These are phyloP conservation scores for Acacia pycnantha DNA, from an alignment of 331 rosid genomes.

Conservation along the genomic window DNA sequence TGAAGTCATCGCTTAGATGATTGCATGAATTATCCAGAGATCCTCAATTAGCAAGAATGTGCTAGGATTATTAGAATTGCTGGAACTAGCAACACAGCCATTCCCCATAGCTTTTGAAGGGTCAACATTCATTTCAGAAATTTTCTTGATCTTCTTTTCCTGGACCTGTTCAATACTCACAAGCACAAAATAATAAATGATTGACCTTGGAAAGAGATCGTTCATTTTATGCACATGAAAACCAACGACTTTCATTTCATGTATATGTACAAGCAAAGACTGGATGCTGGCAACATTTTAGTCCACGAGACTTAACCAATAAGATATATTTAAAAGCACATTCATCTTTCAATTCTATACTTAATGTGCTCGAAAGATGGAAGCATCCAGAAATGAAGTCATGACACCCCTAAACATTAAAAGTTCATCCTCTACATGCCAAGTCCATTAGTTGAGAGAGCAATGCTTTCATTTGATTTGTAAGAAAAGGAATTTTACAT, in stretches of 20 bases:
- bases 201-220: conserved; percentile 20
- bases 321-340: not conserved
- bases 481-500: conserved; percentile 9
- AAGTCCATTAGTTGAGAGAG: conserved; percentile 15
- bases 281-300: not conserved
- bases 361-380: conserved; percentile 11
- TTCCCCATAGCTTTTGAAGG: conserved; percentile 62
- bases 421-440: conserved; percentile 11
- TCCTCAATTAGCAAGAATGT: conserved; percentile 77
- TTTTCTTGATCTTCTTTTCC: conserved; percentile 93
- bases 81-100: conserved; percentile 80
- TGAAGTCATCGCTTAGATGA: conserved; percentile 53
- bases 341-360: not conserved
- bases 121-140: conserved; percentile 81
- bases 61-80: conserved; percentile 56
- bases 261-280: conserved; percentile 15
- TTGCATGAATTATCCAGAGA: conserved; percentile 51
- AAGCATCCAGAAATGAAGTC: conserved; percentile 6
- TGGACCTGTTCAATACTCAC: conserved; percentile 62
- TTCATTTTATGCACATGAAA: conserved; percentile 12
- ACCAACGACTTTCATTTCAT: conserved; percentile 17
- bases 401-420: not conserved
- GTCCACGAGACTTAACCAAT: not conserved
- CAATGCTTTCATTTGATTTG: not conserved
- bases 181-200: conserved; percentile 18